A percentile compares a stretch with the other conserved stretches of the same genome.
Conservation (phyloP, 108 stramenopile genomes). For the Skeletonema costatum region DNA sequence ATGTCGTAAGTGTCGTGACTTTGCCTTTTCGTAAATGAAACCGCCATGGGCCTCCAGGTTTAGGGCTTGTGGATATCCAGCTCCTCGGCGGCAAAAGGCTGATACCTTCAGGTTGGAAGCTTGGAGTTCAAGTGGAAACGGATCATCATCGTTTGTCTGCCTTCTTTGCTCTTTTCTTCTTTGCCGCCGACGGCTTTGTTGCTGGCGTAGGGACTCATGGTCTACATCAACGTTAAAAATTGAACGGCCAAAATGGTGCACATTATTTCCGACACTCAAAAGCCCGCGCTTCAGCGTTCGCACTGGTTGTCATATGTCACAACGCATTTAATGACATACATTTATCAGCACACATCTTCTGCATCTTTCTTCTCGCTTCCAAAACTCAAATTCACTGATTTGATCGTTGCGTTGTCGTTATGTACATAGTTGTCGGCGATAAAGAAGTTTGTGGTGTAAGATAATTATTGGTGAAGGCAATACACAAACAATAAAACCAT, state of each 20-base stretch:
- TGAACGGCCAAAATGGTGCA: too few species aligned
- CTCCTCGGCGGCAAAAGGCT: background rate
- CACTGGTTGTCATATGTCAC: too few species aligned
- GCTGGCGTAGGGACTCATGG: background rate
- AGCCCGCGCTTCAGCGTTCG: too few species aligned
- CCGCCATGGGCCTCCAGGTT: constrained; percentile 6
- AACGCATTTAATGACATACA: too few species aligned
- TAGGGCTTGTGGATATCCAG: background rate
- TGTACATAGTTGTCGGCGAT: background rate
- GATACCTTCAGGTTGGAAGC: background rate
- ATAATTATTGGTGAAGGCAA: background rate
- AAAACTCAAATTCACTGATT: too few species aligned
- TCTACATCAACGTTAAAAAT: too few species aligned
- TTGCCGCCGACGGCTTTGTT: background rate
- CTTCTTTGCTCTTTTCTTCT: background rate
- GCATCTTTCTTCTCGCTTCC: too few species aligned
- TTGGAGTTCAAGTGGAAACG: background rate
- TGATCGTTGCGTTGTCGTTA: too few species aligned
- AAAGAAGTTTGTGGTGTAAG: background rate
- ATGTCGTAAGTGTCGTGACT: constrained; percentile 10
- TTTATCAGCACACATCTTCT: too few species aligned
- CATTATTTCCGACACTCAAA: too few species aligned
- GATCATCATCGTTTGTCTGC: background rate
- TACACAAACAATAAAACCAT: background rate
- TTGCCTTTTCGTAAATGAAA: constrained; percentile 19